Conservation (phyloP, 352 stramenopile genomes). For the Globisporangium emineosum region DNA sequence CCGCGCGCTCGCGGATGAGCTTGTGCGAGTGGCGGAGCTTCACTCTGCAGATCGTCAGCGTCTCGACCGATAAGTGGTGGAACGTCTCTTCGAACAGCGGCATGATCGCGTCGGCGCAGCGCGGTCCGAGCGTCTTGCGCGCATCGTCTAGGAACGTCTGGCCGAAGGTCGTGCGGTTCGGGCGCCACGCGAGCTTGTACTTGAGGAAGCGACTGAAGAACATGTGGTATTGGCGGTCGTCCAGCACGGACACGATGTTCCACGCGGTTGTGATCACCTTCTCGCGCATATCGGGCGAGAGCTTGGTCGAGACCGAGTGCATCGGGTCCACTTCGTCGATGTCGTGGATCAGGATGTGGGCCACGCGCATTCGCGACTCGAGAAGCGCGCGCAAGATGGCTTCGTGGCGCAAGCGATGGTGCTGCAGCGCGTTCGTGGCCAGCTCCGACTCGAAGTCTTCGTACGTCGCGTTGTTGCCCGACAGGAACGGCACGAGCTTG, state of each 20-base stretch:
- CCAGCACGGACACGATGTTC: conserved; percentile 83
- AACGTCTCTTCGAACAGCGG: conserved; percentile 75
- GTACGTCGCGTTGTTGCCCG: conserved; percentile 71
- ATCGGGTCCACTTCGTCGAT: conserved; percentile 72
- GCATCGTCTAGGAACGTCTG: conserved; percentile 80
- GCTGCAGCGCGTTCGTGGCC: conserved; percentile 57
- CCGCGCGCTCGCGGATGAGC: conserved; percentile 50
- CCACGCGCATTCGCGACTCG: conserved; percentile 80
- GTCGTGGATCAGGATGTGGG: conserved; percentile 81
- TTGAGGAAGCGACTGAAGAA: conserved; percentile 87
- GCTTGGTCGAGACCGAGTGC: conserved; percentile 50
- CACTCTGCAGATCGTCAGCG: conserved; percentile 81
- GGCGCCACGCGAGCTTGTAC: conserved; percentile 84
- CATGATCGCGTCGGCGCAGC: conserved; percentile 65
- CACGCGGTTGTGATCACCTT: conserved; percentile 80
- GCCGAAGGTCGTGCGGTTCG: conserved; percentile 71
- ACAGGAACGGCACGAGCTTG: conserved; percentile 77
- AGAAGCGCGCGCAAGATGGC: conserved; percentile 74
- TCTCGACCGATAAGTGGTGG: conserved; percentile 79
- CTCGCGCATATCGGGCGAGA: conserved; percentile 61
- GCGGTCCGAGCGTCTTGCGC: conserved; percentile 54
- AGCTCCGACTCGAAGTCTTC: conserved; percentile 67
- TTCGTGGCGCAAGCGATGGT: conserved; percentile 80
- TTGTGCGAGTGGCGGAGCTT: conserved; percentile 72
- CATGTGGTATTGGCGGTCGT: conserved; percentile 84